Evolutionary conservation across 768 basidiomycete species (phyloP).

Genomic region (Boletus vermiculosoides): DNA sequence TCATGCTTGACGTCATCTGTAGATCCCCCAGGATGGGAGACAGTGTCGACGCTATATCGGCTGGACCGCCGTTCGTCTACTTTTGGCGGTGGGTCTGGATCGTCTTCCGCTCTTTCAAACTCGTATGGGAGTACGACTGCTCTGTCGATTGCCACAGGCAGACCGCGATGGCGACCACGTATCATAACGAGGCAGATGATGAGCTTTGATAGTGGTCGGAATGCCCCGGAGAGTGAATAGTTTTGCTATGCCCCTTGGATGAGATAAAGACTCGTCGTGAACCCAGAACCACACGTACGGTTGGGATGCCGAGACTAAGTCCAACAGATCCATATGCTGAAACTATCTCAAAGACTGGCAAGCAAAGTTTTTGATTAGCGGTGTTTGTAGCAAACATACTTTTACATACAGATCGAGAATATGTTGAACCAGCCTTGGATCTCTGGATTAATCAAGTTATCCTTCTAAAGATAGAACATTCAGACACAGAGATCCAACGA

Average conservation of each 20-base stretch:
- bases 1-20: background rate
- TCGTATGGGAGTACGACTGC: slow-evolving; percentile 80
- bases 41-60: background rate
- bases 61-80: slow-evolving; percentile 15
- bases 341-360: slow-evolving; percentile 77
- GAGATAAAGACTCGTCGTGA: background rate
- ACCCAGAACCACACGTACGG: slow-evolving; percentile 43
- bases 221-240: slow-evolving; percentile 77
- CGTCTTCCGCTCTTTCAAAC: slow-evolving; percentile 36
- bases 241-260: slow-evolving; percentile 51
- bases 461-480: slow-evolving; percentile 43
- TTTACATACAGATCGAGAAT: slow-evolving; percentile 65
- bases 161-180: slow-evolving; percentile 86
- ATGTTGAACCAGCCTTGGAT: slow-evolving; percentile 77
- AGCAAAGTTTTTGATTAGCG: background rate
- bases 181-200: slow-evolving; percentile 89
- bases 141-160: slow-evolving; percentile 86
- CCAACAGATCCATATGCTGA: slow-evolving; percentile 91
- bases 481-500: background rate
- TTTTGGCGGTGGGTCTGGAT: slow-evolving; percentile 2
- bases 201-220: slow-evolving; percentile 81
- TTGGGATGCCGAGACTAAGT: slow-evolving; percentile 83
- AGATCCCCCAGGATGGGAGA: background rate
- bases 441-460: slow-evolving; percentile 51
- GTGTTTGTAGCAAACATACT: background rate